A percentile compares a stretch with the other conserved stretches of the same genome.
Conservation (phyloP, 2,329 filamentous ascomycete genomes). For the Coleophoma cylindrospora region DNA sequence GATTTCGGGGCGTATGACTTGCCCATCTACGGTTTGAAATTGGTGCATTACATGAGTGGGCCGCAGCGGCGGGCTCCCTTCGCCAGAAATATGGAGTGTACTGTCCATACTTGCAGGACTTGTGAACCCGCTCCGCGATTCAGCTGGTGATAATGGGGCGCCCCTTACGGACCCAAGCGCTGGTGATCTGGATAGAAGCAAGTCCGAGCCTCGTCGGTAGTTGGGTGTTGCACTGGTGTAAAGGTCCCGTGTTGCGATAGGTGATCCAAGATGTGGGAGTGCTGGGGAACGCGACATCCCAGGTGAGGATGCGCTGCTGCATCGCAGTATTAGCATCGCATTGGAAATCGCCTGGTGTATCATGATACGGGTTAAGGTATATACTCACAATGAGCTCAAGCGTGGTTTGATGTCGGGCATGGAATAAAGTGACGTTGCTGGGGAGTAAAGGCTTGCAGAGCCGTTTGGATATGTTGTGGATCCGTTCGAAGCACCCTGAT, state of each 20-base stretch:
- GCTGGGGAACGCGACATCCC: constrained; percentile 25
- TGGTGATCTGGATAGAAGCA: constrained; percentile 25
- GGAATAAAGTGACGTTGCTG: constrained; percentile 21
- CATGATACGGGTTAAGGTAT: constrained; percentile 9
- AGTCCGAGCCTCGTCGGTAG: constrained; percentile 22
- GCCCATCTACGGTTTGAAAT: constrained; percentile 43
- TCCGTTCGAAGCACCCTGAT: constrained; percentile 19
- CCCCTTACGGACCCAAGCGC: constrained; percentile 19
- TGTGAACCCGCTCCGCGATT: constrained; percentile 25
- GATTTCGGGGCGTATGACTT: constrained; percentile 53
- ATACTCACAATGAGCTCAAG: constrained; percentile 24
- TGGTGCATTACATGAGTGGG: constrained; percentile 36
- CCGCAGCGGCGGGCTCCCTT: constrained; percentile 26
- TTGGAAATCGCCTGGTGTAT: constrained; percentile 5
- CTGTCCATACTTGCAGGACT: constrained; percentile 27
- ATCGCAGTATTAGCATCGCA: constrained; percentile 13
- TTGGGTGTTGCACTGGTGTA: constrained; percentile 25
- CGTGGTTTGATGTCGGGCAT: constrained; percentile 29
- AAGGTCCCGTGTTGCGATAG: constrained; percentile 23
- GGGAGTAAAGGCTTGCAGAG: constrained; percentile 22
- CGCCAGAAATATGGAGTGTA: constrained; percentile 8
- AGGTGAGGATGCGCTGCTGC: constrained; percentile 20
- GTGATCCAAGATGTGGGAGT: constrained; percentile 24
- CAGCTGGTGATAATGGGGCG: constrained; percentile 26
- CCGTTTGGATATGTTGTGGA: constrained; percentile 24